These are phyloP conservation scores for Fraxinus anomala DNA, from an alignment of 257 asterid species.

Conservation along the genomic window DNA sequence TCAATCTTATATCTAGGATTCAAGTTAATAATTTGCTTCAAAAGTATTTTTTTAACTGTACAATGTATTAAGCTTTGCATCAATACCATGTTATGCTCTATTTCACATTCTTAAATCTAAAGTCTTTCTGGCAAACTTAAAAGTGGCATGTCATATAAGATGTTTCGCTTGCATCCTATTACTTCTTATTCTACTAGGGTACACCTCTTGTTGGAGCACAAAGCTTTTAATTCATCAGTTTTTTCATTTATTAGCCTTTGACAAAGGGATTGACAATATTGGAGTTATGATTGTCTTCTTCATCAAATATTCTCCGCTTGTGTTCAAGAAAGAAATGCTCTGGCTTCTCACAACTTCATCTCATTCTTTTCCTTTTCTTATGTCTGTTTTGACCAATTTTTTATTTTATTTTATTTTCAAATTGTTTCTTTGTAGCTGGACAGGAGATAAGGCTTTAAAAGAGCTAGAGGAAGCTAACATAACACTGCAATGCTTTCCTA, in stretches of 20 bases:
- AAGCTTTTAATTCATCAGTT: conserved; percentile 1
- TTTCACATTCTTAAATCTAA: background rate
- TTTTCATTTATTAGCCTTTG: conserved; percentile 15
- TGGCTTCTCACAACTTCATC: background rate
- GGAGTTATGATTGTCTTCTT: conserved; percentile 7
- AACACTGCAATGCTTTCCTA: conserved; percentile 67
- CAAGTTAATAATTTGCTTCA: background rate
- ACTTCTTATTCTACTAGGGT: background rate
- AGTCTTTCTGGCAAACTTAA: conserved; percentile 6
- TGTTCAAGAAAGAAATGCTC: conserved; percentile 7
- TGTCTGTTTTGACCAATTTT: conserved; percentile 1
- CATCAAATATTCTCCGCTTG: conserved; percentile 13
- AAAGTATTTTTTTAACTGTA: background rate
- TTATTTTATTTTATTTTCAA: background rate
- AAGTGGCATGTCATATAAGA: background rate
- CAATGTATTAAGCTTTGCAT: background rate
- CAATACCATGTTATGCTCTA: background rate
- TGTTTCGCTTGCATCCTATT: background rate
- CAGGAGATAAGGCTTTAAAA: conserved; percentile 83
- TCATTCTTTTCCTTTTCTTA: conserved; percentile 13
- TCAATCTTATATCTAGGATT: conserved; percentile 1
- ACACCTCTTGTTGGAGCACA: conserved; percentile 6
- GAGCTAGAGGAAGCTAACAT: conserved; percentile 88
- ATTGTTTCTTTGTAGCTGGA: conserved; percentile 62
- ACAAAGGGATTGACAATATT: background rate